Evolutionary conservation across 2,329 filamentous ascomycete species (phyloP), one percentile per base, ranked within the genome.

Genomic region (Diaporthe sp.): DNA sequence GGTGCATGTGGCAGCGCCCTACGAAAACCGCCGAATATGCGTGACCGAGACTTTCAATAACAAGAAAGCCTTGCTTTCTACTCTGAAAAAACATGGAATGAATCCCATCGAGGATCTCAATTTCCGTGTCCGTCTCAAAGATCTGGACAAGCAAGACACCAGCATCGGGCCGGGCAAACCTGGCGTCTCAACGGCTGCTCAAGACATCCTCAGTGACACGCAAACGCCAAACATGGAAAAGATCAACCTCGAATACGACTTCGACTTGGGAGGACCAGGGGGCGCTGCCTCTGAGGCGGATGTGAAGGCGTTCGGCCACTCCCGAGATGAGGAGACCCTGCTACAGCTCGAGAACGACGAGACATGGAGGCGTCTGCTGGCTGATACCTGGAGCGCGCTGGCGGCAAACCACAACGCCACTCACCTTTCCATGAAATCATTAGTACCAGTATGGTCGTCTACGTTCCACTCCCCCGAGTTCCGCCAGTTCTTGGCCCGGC

Each of bases 271-370:
- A 45, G 72, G 42, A 5, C 45, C 71, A 38, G 60, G 25, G 33
- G 60, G 52, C 1, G 22, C 47, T 52, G 35, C 68, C 19, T 55
- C 58, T n/a, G 68, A 72, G 54, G 67, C 47, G 17, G 74, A 74
- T 12, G 68, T 76, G 15, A 64, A 25, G n/a, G 66, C 70, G 42
- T 76, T 76, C 52, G 58, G 40, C 17, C 74, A 74, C 40, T 12
- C 74, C 6, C 73, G 67, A 30, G 74, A 76, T 28, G 74, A 76
- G 45, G 74, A 76, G 67, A 38, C 52, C 0, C 72, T 76, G 1
- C 68, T 74, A 25, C 74, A 76, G 68, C 61, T 76, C 25, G 74
- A 76, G 72, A 66, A 70, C 35, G 74, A 76, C 38, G 67, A 76
- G n/a, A 40, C 72, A 38, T 70, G 72, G 55, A n/a, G 74, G 38